Percentiles rank a stretch among this genome's conserved stretches.
phyloP scores from a whole-genome alignment of 352 stramenopile genomes.

The Phytophthora citrophthora region DNA sequence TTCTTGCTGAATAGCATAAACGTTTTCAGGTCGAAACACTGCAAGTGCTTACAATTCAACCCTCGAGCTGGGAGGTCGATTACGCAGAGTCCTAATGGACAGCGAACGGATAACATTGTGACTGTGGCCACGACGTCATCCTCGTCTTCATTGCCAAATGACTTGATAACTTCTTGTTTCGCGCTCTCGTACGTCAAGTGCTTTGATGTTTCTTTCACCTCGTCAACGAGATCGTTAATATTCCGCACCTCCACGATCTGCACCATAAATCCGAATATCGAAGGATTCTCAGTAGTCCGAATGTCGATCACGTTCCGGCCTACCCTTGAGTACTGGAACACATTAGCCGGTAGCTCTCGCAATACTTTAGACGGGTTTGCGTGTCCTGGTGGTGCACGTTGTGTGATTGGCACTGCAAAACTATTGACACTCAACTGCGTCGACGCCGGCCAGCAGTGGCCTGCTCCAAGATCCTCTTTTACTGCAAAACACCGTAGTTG shows the following conservation, averaged over 20 bases:
- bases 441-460: conserved; percentile 75
- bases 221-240: conserved; percentile 64
- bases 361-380: conserved; percentile 85
- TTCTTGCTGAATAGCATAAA: conserved; percentile 93
- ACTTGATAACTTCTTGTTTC: conserved; percentile 80
- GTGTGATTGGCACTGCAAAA: conserved; percentile 68
- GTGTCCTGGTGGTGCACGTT: conserved; percentile 75
- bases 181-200: conserved; percentile 76
- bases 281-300: conserved; percentile 66
- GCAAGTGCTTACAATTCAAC: conserved; percentile 92
- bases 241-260: conserved; percentile 77
- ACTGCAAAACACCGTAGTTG: conserved; percentile 81
- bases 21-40: conserved; percentile 96
- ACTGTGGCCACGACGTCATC: conserved; percentile 87
- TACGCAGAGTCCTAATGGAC: conserved; percentile 83
- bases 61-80: conserved; percentile 92
- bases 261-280: conserved; percentile 72
- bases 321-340: conserved; percentile 73
- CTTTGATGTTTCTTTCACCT: conserved; percentile 66
- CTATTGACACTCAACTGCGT: conserved; percentile 76
- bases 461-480: conserved; percentile 73
- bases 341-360: conserved; percentile 71
- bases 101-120: conserved; percentile 91
- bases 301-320: conserved; percentile 83
- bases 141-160: conserved; percentile 79